Conservation (phyloP, 345 rosid species). For the Eucalyptus sideroxylon region DNA sequence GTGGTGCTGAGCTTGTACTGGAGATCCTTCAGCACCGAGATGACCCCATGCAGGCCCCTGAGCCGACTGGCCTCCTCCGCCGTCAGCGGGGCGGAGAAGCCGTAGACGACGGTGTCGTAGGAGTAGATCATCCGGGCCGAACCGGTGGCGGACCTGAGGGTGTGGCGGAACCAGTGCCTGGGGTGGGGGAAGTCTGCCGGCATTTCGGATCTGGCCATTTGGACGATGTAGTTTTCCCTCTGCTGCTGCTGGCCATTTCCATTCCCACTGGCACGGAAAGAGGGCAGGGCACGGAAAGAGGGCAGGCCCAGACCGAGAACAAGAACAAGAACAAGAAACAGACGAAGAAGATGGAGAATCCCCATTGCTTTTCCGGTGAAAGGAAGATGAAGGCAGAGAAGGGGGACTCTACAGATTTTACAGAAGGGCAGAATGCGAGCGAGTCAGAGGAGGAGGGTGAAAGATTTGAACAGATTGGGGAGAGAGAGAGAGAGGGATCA, state of each 20-base stretch:
- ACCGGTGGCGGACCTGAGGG: slow-evolving; percentile 44
- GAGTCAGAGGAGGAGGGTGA: not conserved
- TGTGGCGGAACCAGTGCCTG: slow-evolving; percentile 51
- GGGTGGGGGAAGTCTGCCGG: slow-evolving; percentile 40
- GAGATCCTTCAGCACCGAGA: slow-evolving; percentile 16
- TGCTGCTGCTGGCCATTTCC: not conserved
- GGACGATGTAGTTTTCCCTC: slow-evolving; percentile 55
- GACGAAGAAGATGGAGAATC: not conserved
- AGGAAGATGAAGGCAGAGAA: not conserved
- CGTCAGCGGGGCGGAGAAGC: slow-evolving; percentile 33
- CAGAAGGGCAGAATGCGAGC: not conserved
- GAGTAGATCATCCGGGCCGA: slow-evolving; percentile 39
- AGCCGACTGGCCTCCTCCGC: slow-evolving; percentile 20
- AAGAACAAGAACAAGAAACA: not conserved
- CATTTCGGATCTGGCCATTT: slow-evolving; percentile 66
- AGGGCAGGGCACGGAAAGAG: not conserved
- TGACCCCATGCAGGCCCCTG: slow-evolving; percentile 15
- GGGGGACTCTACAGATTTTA: not conserved
- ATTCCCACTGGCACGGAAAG: not conserved
- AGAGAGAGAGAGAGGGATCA: not conserved
- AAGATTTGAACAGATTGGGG: not conserved
- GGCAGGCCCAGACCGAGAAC: not conserved
- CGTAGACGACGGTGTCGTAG: slow-evolving; percentile 35
- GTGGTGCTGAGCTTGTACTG: slow-evolving; percentile 47
- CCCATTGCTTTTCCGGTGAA: not conserved